Base-by-base conservation (phyloP, 1,284 basidiomycete species). In the Fistulina hepatica region DNA sequence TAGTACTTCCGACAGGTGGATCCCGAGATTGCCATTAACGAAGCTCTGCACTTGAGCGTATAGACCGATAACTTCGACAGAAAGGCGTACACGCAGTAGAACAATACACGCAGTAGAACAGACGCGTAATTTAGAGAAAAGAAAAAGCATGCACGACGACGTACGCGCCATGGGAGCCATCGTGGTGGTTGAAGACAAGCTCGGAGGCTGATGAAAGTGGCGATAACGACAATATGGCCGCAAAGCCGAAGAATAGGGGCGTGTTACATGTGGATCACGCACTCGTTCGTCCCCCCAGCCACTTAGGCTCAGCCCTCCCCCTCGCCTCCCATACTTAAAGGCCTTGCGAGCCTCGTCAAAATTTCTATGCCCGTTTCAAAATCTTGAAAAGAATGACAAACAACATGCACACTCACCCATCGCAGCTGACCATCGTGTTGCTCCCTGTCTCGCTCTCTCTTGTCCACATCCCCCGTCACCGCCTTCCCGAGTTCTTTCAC, bases 381-480 rank as follows among this genome's bases (percentile, higher is more conserved):
- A 10, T n/a, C 24, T 26, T 10, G 24, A 32, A n/a, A 9, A n/a
- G 12, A 17, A 34, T 16, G 24, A 30, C 40, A 17, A 21, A 19
- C 21, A 17, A 19, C 35, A n/a, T 5, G n/a, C n/a, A 7, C n/a
- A 28, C 32, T 27, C 32, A n/a, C 31, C 23, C 37, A 45, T 59
- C 61, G 56, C 61, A 63, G 46, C 68, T 73, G 43, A 83, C 80
- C 42, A 73, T 83, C 45, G 65, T 77, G 32, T 67, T 81, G 37
- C 74, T 82, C 47, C 76, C 77, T 21, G 69, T 76, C 39, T 68
- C 76, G 30, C 71, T 83, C 40, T 73, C 75, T 40, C 75, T 83
- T 49, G 72, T 81, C 39, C 79, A 76, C 51, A 71, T 83, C 42
- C 77, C 80, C 39, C 75, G 79, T 40, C 65, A 68, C 17, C 73